Percentiles rank a stretch among this genome's conserved stretches.
Evolutionary conservation across 352 stramenopile species (phyloP).

Genomic region (Pythium graminicola): DNA sequence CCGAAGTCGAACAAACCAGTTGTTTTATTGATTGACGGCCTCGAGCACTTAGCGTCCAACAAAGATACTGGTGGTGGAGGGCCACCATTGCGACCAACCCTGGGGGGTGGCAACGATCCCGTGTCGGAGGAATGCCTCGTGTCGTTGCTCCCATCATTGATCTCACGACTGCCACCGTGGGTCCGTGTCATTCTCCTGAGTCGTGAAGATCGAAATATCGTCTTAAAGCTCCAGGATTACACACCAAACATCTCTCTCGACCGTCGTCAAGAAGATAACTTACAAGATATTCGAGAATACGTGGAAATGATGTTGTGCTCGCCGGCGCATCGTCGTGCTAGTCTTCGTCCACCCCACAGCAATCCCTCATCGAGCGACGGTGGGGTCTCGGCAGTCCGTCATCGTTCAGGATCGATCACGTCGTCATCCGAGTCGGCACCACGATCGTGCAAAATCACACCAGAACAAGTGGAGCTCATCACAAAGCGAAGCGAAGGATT

Average conservation of each 20-base stretch:
- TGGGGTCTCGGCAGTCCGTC: neutral
- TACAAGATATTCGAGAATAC: slow-evolving; percentile 38
- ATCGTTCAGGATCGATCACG: slow-evolving; percentile 17
- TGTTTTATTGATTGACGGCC: slow-evolving; percentile 57
- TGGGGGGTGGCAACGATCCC: slow-evolving; percentile 3
- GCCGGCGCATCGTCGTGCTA: slow-evolving; percentile 1
- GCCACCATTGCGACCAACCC: slow-evolving; percentile 6
- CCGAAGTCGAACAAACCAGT: slow-evolving; percentile 43
- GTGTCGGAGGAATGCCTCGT: slow-evolving; percentile 49
- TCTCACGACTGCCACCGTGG: slow-evolving; percentile 52
- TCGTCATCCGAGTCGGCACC: neutral
- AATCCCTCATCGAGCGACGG: neutral
- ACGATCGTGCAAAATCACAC: slow-evolving; percentile 15
- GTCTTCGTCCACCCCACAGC: neutral
- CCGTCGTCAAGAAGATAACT: slow-evolving; percentile 37
- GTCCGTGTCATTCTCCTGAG: slow-evolving; percentile 60
- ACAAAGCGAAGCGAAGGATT: slow-evolving; percentile 50
- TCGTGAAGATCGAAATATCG: slow-evolving; percentile 51
- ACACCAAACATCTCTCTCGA: slow-evolving; percentile 41
- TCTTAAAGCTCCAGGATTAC: slow-evolving; percentile 52
- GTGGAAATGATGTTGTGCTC: slow-evolving; percentile 21
- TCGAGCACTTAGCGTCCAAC: slow-evolving; percentile 42
- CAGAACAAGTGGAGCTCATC: slow-evolving; percentile 42
- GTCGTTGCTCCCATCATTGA: slow-evolving; percentile 41
- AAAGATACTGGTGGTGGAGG: slow-evolving; percentile 1